phyloP scores from a whole-genome alignment of 2,329 filamentous ascomycete species.

The Metarhizium album region DNA sequence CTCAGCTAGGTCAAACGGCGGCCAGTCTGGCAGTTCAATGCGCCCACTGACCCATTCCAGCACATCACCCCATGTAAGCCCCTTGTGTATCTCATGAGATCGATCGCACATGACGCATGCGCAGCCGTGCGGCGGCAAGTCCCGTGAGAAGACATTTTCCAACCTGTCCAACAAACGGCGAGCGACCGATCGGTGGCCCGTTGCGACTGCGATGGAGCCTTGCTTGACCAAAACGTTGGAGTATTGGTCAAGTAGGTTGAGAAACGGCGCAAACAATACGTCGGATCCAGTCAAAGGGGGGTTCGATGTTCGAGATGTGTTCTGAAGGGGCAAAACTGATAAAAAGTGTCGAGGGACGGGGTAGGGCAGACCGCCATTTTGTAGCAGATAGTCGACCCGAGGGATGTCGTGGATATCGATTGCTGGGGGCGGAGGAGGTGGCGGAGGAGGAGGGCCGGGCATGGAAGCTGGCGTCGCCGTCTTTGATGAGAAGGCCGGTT shows the following conservation, averaged over 20 bases:
- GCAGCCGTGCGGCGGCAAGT: conserved; percentile 81
- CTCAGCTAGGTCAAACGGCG: conserved; percentile 66
- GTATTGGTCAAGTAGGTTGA: conserved; percentile 77
- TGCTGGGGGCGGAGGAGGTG: conserved; percentile 59
- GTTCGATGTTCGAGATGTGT: conserved; percentile 48
- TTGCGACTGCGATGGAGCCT: conserved; percentile 88
- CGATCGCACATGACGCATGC: conserved; percentile 72
- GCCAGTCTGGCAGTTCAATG: conserved; percentile 77
- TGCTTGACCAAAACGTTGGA: conserved; percentile 68
- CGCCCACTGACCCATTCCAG: conserved; percentile 86
- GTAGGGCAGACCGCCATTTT: conserved; percentile 71
- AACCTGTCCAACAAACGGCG: conserved; percentile 79
- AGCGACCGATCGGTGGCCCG: conserved; percentile 90
- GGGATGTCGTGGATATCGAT: conserved; percentile 62
- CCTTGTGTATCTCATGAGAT: conserved; percentile 50
- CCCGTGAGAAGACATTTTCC: conserved; percentile 87
- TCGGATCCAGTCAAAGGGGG: conserved; percentile 57
- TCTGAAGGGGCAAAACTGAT: conserved; percentile 47
- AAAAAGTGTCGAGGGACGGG: conserved; percentile 65
- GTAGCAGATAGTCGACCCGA: conserved; percentile 82
- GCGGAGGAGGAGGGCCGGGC: conserved; percentile 24
- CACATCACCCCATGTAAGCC: conserved; percentile 91
- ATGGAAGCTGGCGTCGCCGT: conserved; percentile 28
- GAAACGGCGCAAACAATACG: conserved; percentile 71
- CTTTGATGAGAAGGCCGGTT: conserved; percentile 21